Evolutionary conservation across 2,329 filamentous ascomycete genomes (phyloP).

Genomic region (Colletotrichum sp.): DNA sequence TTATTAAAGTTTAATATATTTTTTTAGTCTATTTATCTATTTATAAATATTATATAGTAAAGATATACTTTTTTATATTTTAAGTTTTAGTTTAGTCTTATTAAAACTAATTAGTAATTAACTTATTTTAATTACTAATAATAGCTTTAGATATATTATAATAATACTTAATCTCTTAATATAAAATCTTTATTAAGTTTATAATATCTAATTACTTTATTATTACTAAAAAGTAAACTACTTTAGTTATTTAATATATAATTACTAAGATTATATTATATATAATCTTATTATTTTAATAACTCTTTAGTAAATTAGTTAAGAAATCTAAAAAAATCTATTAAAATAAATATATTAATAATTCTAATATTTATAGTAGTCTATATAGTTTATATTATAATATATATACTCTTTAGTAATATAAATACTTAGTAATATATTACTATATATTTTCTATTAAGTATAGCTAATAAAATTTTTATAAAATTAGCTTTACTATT

Average conservation of each 20-base stretch:
- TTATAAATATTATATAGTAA: no score
- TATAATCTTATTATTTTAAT: not conserved
- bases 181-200: no score
- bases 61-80: no score
- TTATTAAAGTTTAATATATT: fast-evolving
- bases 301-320: not conserved
- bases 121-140: no score
- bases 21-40: no score
- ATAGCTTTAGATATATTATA: no score
- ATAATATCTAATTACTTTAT: no score
- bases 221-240: not conserved
- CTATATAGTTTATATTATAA: not conserved
- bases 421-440: not conserved
- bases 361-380: not conserved
- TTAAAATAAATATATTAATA: not conserved
- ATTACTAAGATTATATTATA: not conserved
- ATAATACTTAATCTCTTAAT: no score
- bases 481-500: no score
- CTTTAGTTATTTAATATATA: not conserved
- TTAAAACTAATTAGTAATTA: no score
- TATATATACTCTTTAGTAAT: not conserved
- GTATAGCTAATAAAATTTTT: no score
- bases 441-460: not conserved
- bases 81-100: no score
- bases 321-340: not conserved